Percentiles rank a stretch among this genome's conserved stretches.
These are phyloP conservation scores for Yamadazyma spencermartinsiae DNA, from an alignment of 1,139 yeast species.

Conservation along the genomic window DNA sequence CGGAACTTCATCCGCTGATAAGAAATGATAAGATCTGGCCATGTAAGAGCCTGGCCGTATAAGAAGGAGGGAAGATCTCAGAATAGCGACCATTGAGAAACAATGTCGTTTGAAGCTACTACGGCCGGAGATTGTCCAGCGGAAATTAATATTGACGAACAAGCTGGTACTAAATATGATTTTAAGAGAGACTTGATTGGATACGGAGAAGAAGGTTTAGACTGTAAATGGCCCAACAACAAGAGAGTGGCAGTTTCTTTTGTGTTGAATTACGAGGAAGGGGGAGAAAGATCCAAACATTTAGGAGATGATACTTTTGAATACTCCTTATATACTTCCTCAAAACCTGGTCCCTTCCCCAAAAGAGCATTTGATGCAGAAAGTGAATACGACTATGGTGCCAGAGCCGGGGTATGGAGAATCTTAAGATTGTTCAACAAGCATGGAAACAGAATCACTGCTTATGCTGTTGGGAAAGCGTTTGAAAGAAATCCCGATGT, in stretches of 20 bases:
- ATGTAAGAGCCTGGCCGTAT: too few species aligned
- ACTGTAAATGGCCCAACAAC: slow-evolving; percentile 33
- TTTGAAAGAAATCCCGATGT: slow-evolving; percentile 28
- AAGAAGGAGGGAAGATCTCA: background rate
- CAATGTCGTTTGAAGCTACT: slow-evolving; percentile 8
- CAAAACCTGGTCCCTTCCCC: slow-evolving; percentile 18
- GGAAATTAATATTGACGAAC: slow-evolving; percentile 11
- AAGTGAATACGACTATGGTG: slow-evolving; percentile 32
- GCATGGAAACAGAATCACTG: slow-evolving; percentile 26
- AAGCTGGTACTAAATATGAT: slow-evolving; percentile 16
- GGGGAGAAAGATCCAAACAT: slow-evolving; percentile 32
- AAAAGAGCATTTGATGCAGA: slow-evolving; percentile 21
- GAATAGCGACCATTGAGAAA: background rate
- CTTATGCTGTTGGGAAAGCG: slow-evolving; percentile 41
- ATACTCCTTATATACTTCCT: slow-evolving; percentile 19
- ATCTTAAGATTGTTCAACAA: slow-evolving; percentile 29
- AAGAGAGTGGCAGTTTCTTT: slow-evolving; percentile 32
- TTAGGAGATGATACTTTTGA: slow-evolving; percentile 35
- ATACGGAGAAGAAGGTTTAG: slow-evolving; percentile 31
- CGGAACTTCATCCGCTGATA: too few species aligned
- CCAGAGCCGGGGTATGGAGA: slow-evolving; percentile 38
- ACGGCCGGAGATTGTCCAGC: slow-evolving; percentile 11
- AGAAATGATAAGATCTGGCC: too few species aligned
- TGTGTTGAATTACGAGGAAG: slow-evolving; percentile 38
- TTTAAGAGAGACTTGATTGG: slow-evolving; percentile 30